Percentiles rank a stretch among this genome's conserved stretches.
phyloP scores from a whole-genome alignment of 345 rosid genomes.

The Eucalyptus camaldulensis region DNA sequence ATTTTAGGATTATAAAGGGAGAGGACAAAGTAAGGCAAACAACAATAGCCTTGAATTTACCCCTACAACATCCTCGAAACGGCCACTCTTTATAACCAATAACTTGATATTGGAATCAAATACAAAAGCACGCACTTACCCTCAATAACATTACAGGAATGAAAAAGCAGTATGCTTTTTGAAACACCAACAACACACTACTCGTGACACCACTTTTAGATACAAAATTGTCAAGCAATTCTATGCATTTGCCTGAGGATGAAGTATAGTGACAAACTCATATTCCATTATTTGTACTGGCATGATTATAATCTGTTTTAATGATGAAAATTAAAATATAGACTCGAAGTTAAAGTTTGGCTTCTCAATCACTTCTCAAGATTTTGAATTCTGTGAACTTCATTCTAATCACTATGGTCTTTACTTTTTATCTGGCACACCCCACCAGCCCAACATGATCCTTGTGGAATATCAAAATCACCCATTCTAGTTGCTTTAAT shows the following conservation, averaged over 20 bases:
- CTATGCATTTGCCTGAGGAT: fast-evolving
- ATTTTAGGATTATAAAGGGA: too few relatives aligned
- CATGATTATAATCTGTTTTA: not conserved
- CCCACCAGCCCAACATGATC: not conserved
- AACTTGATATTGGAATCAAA: too few relatives aligned
- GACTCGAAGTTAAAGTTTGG: fast-evolving
- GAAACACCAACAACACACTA: fast-evolving
- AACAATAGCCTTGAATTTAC: too few relatives aligned
- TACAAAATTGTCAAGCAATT: not conserved
- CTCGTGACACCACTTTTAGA: not conserved
- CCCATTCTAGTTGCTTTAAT: not conserved
- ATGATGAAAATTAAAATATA: too few relatives aligned
- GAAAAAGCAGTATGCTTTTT: not conserved
- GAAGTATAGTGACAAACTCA: not conserved
- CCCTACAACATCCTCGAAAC: too few relatives aligned
- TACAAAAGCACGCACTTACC: too few relatives aligned
- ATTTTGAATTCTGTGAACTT: fast-evolving
- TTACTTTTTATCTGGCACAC: not conserved
- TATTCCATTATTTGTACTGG: fast-evolving
- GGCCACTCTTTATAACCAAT: too few relatives aligned
- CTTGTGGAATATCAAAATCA: not conserved
- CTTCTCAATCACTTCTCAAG: not conserved
- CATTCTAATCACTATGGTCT: not conserved
- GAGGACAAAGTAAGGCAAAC: too few relatives aligned
- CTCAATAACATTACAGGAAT: not conserved